phyloP scores from a whole-genome alignment of 805 yeast genomes.

The Kurtzmaniella cleridarum region DNA sequence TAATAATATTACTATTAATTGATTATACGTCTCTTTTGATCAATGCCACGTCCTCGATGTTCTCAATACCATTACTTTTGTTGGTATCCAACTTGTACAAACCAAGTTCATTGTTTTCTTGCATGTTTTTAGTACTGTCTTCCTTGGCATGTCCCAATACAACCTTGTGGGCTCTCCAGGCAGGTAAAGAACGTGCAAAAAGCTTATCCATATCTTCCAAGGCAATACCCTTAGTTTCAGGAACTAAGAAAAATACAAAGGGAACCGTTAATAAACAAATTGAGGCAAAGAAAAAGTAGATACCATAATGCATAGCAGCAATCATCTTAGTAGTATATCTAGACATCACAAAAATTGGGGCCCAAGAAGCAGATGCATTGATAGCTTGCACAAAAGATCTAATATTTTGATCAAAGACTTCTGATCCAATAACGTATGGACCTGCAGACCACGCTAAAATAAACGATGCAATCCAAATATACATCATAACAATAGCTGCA shows the following conservation, averaged over 20 bases:
- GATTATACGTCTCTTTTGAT: neutral
- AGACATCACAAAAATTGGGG: constrained; percentile 34
- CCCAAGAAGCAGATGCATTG: constrained; percentile 37
- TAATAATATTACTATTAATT: neutral
- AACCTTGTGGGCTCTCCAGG: constrained; percentile 18
- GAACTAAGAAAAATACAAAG: constrained; percentile 32
- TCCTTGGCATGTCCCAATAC: constrained; percentile 11
- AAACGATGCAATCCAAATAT: constrained; percentile 37
- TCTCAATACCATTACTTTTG: constrained; percentile 14
- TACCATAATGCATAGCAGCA: constrained; percentile 28
- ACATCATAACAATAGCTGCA: constrained; percentile 37
- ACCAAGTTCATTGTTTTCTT: constrained; percentile 5
- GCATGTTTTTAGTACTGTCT: constrained; percentile 8
- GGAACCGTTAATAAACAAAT: constrained; percentile 30
- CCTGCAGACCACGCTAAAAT: constrained; percentile 38
- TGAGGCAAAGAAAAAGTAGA: constrained; percentile 32
- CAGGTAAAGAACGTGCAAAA: constrained; percentile 15
- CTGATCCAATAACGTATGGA: constrained; percentile 36
- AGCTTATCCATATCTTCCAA: constrained; percentile 23
- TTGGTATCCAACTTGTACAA: constrained; percentile 18
- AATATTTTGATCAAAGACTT: constrained; percentile 36
- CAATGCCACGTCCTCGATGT: constrained; percentile 11
- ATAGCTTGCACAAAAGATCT: constrained; percentile 36
- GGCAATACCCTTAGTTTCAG: constrained; percentile 34
- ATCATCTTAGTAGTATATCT: constrained; percentile 31